These are phyloP conservation scores for Candida hungchunana DNA, from an alignment of 805 yeast genomes.

Conservation along the genomic window DNA sequence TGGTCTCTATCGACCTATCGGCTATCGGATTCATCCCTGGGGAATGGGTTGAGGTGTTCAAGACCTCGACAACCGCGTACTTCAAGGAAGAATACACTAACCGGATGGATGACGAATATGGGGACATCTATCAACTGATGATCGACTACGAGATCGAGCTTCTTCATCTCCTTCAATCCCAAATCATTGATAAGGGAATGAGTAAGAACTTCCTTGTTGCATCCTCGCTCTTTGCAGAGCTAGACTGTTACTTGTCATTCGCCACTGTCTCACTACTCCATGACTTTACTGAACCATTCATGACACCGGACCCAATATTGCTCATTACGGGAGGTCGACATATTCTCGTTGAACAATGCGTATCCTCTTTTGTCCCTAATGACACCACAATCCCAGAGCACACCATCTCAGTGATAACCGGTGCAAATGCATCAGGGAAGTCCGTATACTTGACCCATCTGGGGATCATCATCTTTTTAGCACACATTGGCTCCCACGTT, in stretches of 20 bases:
- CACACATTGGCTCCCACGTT: slow-evolving; percentile 53
- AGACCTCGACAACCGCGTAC: slow-evolving; percentile 33
- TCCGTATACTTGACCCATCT: slow-evolving; percentile 45
- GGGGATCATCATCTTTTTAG: slow-evolving; percentile 43
- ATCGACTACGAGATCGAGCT: slow-evolving; percentile 41
- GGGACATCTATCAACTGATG: slow-evolving; percentile 39
- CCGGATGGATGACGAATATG: slow-evolving; percentile 34
- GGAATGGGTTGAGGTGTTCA: slow-evolving; percentile 35
- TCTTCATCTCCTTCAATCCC: slow-evolving; percentile 28
- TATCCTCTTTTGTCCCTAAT: slow-evolving; percentile 40
- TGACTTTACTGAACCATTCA: slow-evolving; percentile 31
- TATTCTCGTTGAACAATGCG: slow-evolving; percentile 39
- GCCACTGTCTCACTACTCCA: slow-evolving; percentile 28
- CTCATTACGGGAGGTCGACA: slow-evolving; percentile 41
- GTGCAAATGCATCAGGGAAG: slow-evolving; percentile 50
- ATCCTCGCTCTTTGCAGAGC: slow-evolving; percentile 29
- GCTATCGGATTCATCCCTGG: slow-evolving; percentile 3
- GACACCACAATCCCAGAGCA: slow-evolving; percentile 31
- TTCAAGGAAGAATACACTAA: slow-evolving; percentile 32
- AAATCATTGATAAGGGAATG: slow-evolving; percentile 14
- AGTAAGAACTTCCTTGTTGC: slow-evolving; percentile 12
- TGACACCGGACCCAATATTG: slow-evolving; percentile 26
- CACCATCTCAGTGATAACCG: slow-evolving; percentile 36
- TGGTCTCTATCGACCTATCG: slow-evolving; percentile 27
- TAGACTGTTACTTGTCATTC: slow-evolving; percentile 36